Evolutionary conservation across 768 basidiomycete genomes (phyloP), one percentile per base, ranked within the genome.

Genomic region (Clitopilus passeckerianus): DNA sequence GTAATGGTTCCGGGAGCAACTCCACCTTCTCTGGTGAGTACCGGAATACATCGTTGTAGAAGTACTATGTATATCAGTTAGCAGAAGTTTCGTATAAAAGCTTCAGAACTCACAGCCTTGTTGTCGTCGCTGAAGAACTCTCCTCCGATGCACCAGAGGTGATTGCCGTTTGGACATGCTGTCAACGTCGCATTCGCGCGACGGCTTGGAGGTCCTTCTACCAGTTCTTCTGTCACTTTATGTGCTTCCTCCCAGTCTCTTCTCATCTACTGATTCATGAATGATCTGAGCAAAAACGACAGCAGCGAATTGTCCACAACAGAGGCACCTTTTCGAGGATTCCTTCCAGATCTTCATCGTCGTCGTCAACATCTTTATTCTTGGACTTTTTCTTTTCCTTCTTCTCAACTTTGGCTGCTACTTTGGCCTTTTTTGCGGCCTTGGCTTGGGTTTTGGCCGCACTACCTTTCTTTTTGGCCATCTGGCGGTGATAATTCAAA

Each of bases 81-180:
- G 27, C 27, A 30, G 7, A 30, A 30, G 27, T 43, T 33, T 16
- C 27, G 18, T 54, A 53, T 23, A n/a, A 30, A 53, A 50, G 22
- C 22, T 41, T 23, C 57, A 37, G 54, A 52, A 72, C 76, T 50
- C 62, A 91, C 89, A 15, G 91, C 88, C 68, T 85, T 90, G 10
- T 85, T 85, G 60, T 95, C 95, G 52, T 95, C 91, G 60, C 85
- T 86, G 68, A 94, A 95, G 70, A 86, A 93, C 68, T 94, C 93
- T 6, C 92, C 91, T 0, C 91, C 91, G 34, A 93, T 87, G 61
- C 80, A 88, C 90, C 89, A 95, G 0, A 95, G 75, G 69, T 93
- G 82, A 61, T 87, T 89, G 46, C 90, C 90, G 57, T 78, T 85
- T 0, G 93, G 93, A 71, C 89, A 93, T 0, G 91, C 74, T 0